These are phyloP conservation scores for Juncus effusus DNA, from an alignment of 176 grass and related monocot species.

Conservation along the genomic window DNA sequence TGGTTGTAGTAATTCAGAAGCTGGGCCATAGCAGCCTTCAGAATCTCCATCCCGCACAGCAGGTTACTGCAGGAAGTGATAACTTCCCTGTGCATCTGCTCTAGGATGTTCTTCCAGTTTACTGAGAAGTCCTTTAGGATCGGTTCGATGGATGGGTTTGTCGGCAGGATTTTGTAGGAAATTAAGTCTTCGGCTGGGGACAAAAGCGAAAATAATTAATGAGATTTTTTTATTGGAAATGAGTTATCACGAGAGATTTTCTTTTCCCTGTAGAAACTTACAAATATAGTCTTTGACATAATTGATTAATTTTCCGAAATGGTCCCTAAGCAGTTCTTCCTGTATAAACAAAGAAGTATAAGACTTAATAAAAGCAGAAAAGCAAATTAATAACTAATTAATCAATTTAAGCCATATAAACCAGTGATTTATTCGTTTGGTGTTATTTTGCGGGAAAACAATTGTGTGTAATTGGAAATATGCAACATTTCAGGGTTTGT, in stretches of 20 bases:
- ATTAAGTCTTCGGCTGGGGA: slow-evolving; percentile 63
- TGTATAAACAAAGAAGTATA: slow-evolving; percentile 37
- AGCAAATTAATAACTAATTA: no score
- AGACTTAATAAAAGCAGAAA: no score
- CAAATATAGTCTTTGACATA: slow-evolving; percentile 60
- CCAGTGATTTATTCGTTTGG: no score
- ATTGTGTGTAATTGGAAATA: no score
- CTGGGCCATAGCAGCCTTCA: slow-evolving; percentile 73
- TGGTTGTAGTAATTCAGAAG: slow-evolving; percentile 84
- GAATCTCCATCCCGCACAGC: slow-evolving; percentile 75
- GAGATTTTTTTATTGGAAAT: neutral
- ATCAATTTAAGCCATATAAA: no score
- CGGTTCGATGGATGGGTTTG: slow-evolving; percentile 48
- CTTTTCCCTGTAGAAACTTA: slow-evolving; percentile 43
- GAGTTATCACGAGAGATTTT: neutral
- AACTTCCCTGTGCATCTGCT: slow-evolving; percentile 87
- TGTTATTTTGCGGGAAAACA: no score
- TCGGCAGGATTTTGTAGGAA: slow-evolving; percentile 36
- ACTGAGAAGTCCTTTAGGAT: slow-evolving; percentile 69
- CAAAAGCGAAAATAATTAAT: slow-evolving; percentile 18
- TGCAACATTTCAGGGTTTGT: no score
- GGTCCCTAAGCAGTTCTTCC: slow-evolving; percentile 82
- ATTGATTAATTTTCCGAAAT: slow-evolving; percentile 64
- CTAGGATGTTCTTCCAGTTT: slow-evolving; percentile 70
- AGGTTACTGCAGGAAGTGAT: slow-evolving; percentile 88